phyloP scores from a whole-genome alignment of 2,329 filamentous ascomycete genomes.

The Colletotrichum orbiculare region DNA sequence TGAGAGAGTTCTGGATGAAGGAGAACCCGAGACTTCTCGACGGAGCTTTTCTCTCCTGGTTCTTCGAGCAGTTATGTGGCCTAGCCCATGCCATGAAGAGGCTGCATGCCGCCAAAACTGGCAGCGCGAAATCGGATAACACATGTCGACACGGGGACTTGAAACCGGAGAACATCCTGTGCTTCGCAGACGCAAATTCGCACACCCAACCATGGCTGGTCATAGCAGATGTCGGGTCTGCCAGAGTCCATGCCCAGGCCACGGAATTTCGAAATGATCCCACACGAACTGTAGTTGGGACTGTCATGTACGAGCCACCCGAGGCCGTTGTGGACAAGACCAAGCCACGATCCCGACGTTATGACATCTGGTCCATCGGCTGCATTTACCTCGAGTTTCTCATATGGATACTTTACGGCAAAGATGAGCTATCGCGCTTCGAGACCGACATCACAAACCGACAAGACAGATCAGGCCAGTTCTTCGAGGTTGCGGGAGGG shows the following conservation, averaged over 20 bases:
- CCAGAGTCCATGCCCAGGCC: background rate
- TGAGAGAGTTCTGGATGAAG: conserved; percentile 15
- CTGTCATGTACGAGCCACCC: conserved; percentile 19
- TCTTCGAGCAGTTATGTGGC: conserved; percentile 6
- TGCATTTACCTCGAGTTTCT: conserved; percentile 44
- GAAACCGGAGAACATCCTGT: conserved; percentile 30
- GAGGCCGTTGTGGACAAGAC: background rate
- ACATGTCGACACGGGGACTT: conserved; percentile 14
- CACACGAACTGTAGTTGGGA: background rate
- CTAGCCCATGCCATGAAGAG: background rate
- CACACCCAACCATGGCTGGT: background rate
- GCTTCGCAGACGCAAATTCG: background rate
- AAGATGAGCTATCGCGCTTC: conserved; percentile 1
- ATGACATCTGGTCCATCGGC: conserved; percentile 47
- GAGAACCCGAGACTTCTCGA: background rate
- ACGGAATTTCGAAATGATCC: conserved; percentile 1
- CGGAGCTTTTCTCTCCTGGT: background rate
- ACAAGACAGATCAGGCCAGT: background rate
- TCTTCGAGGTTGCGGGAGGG: background rate
- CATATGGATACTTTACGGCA: conserved; percentile 42
- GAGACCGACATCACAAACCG: background rate
- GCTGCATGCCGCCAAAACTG: background rate
- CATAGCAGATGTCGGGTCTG: conserved; percentile 20
- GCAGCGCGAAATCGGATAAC: background rate
- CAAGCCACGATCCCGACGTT: conserved; percentile 39